Conservation (phyloP, 805 yeast genomes). For the Starmerella roubikii region DNA sequence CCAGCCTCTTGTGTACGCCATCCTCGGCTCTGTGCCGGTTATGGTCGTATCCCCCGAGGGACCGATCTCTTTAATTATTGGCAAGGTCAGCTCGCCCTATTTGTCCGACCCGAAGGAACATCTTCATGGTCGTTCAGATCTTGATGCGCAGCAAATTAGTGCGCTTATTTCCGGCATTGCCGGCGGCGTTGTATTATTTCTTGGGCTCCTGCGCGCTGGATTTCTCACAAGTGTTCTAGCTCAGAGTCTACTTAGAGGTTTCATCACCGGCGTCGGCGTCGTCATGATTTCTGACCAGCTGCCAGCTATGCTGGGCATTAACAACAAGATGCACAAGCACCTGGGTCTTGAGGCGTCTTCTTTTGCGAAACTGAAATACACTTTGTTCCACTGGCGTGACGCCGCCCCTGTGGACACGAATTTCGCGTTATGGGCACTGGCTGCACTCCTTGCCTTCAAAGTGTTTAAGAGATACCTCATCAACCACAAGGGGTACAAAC, state of each 20-base stretch:
- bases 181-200: slow-evolving; percentile 56
- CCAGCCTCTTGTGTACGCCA: slow-evolving; percentile 63
- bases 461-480: slow-evolving; percentile 30
- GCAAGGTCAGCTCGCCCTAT: slow-evolving; percentile 57
- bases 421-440: slow-evolving; percentile 43
- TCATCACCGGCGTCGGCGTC: slow-evolving; percentile 72
- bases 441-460: slow-evolving; percentile 32
- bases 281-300: slow-evolving; percentile 69
- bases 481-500: slow-evolving; percentile 22
- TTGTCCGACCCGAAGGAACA: slow-evolving; percentile 32
- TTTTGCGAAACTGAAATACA: slow-evolving; percentile 48
- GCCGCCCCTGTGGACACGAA: slow-evolving; percentile 49
- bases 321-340: slow-evolving; percentile 27
- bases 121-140: slow-evolving; percentile 15
- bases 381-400: slow-evolving; percentile 34
- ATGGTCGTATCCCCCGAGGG: slow-evolving; percentile 90
- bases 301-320: slow-evolving; percentile 60
- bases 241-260: slow-evolving; percentile 64
- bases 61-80: slow-evolving; percentile 69
- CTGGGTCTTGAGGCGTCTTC: slow-evolving; percentile 51
- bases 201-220: slow-evolving; percentile 76
- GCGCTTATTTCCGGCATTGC: slow-evolving; percentile 60
- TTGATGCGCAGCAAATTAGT: slow-evolving; percentile 42
- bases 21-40: slow-evolving; percentile 76
- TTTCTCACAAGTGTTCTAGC: slow-evolving; percentile 70